Base-by-base conservation (phyloP, 306 rosid species). In the Urtica urens region DNA sequence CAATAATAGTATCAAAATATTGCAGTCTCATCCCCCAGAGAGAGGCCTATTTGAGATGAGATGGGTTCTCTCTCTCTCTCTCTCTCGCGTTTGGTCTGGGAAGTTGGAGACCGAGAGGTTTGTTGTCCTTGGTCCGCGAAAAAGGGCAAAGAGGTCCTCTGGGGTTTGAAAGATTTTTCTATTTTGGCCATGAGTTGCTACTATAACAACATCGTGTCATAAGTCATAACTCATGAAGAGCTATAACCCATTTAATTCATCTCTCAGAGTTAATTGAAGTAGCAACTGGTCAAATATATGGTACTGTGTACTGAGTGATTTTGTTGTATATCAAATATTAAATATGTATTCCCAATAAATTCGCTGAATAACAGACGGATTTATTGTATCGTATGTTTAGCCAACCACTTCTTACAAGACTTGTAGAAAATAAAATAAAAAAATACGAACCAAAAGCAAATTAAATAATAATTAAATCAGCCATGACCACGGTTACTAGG, bases 31-130 rank as follows among this genome's bases (percentile, higher is more conserved):
- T 9, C 55, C n/a, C 26, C 39, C 44, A 18, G 10, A 39, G 2
- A n/a, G 14, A 39, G 18, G 20, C 15, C 17, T 38, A 38, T n/a
- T 39, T 23, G 38, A 21, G 31, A 23, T 29, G 51, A 19, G 7
- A 5, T 13, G 7, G 4, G 12, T 35, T 10, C 3, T 21, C 16
- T 51, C 52, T 25, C 33, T 24, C 51, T 51, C 72, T 45, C 54
- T 54, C 57, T 38, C 59, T 47, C 61, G 19, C 2, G 24, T 41
- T 46, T 73, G 72, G 73, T 70, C 76, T 55, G 65, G 54, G 19
- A 38, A 30, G 59, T 56, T 59, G 72, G 64, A 59, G 72, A 66
- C 85, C 72, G 58, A 35, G 55, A 51, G 49, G 53, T 49, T 55
- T 51, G 58, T 71, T 73, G 73, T 68, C 72, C 50, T 66, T 41